Evolutionary conservation across 2,329 filamentous ascomycete species (phyloP), one percentile per base, ranked within the genome.

Genomic region (Dactylellina leptospora): DNA sequence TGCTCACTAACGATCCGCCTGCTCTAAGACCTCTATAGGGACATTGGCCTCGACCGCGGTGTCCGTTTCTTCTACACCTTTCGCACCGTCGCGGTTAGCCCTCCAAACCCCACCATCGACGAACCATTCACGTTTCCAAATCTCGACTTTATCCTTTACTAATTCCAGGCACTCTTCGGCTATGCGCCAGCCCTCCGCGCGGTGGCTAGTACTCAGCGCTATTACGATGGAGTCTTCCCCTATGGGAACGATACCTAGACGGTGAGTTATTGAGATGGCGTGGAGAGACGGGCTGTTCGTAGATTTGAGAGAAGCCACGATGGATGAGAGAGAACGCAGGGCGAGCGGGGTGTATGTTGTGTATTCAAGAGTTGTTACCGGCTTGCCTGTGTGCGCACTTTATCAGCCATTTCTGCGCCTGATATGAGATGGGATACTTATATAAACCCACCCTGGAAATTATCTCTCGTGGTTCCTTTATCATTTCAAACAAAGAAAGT

Each of bases 91-190:
- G 74, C 88, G 82, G 81, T 97, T 97, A 72, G 90, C 91, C 81
- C 92, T 88, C 93, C 93, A 97, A 45, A 95, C 85, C 4, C 85
- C 84, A 20, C 87, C 89, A 0, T 85, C 89, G 47, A 85, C 87
- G 82, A 97, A 97, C 79, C 92, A 90, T 82, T 97, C 93, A 75
- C 87, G 83, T 82, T 97, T 97, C 93, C 93, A 97, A 42, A 99
- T 88, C 82, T 99, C 95, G n/a, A 91, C 91, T 75, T 84, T 87
- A 61, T 85, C 86, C 82, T 97, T 99, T 78, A 91, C 92, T 78
- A 86, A 82, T 82, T 97, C 93, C 68, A 97, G 81, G 30, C 92
- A 90, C 81, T 96, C 91, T 82, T 97, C 93, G 0, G 91, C 93
- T 0, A 90, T 93, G 76, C 83, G 82, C 93, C 93, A 99, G 3